These are phyloP conservation scores for Aspergillus sp. DNA, from an alignment of 2,329 filamentous ascomycete genomes.

Conservation along the genomic window DNA sequence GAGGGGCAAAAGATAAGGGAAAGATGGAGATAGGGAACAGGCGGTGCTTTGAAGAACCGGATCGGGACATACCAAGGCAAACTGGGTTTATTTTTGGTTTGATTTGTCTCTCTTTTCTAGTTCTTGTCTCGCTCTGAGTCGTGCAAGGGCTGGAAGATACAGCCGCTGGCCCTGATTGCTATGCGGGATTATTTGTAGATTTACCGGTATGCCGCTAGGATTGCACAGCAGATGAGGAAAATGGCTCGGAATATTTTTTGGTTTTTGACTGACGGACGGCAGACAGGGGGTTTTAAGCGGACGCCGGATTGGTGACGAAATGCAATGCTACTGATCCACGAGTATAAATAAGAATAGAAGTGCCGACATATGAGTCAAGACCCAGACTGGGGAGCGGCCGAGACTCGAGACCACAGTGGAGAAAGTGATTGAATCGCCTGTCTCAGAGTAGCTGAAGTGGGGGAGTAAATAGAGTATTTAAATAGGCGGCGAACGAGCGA, in stretches of 20 bases:
- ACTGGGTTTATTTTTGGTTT: not conserved
- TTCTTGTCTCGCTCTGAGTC: not conserved
- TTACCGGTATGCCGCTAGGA: conserved; percentile 1
- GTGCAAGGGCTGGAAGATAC: not conserved
- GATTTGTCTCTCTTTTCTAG: not conserved
- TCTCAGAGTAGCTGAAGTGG: not conserved
- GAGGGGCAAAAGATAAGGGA: conserved; percentile 28
- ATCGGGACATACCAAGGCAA: not conserved
- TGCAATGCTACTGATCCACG: not conserved
- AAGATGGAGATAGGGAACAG: not conserved
- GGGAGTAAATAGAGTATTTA: conserved; percentile 4
- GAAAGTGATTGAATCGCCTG: not conserved
- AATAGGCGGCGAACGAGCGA: not conserved
- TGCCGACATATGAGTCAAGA: not conserved
- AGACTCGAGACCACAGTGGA: not conserved
- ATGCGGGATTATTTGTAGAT: conserved; percentile 21
- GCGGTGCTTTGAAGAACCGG: not conserved
- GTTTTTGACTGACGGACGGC: not conserved
- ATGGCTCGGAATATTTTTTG: conserved; percentile 16
- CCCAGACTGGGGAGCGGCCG: not conserved
- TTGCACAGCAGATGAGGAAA: conserved; percentile 14
- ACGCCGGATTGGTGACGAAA: not conserved
- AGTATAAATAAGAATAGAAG: conserved; percentile 15
- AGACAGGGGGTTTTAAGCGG: conserved; percentile 6
- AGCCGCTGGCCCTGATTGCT: not conserved